phyloP scores from a whole-genome alignment of 2,329 filamentous ascomycete genomes.

The Knufia fluminis region DNA sequence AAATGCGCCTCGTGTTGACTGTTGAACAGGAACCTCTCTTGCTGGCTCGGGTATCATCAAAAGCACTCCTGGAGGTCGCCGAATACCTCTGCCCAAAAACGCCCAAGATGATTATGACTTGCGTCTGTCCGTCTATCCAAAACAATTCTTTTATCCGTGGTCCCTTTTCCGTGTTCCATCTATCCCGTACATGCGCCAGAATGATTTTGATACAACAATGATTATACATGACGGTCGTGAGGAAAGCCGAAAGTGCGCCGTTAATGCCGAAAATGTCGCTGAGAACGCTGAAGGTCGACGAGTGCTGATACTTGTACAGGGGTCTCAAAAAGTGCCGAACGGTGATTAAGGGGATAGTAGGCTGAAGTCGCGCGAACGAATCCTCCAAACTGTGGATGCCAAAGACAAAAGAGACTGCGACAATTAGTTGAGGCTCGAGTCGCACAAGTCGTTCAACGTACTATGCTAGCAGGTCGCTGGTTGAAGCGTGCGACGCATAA shows the following conservation, averaged over 20 bases:
- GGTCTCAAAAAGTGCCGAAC: constrained; percentile 19
- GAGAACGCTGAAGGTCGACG: constrained; percentile 20
- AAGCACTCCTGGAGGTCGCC: constrained; percentile 4
- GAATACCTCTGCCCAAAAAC: constrained; percentile 13
- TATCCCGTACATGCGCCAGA: constrained; percentile 13
- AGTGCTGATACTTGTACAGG: constrained; percentile 24
- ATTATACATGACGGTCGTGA: constrained; percentile 23
- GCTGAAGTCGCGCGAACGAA: background rate
- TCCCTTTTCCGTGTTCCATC: constrained; percentile 12
- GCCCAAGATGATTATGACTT: constrained; percentile 20
- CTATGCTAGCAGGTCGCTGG: background rate
- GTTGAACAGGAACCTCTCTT: constrained; percentile 10
- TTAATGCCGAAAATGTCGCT: constrained; percentile 19
- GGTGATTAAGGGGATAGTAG: constrained; percentile 14
- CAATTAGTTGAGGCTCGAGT: background rate
- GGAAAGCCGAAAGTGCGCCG: constrained; percentile 14
- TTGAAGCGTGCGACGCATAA: background rate
- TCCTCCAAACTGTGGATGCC: background rate
- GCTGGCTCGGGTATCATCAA: constrained; percentile 3
- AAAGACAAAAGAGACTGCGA: constrained; percentile 8
- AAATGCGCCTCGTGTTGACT: constrained; percentile 1
- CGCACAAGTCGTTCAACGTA: background rate
- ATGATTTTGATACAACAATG: constrained; percentile 19
- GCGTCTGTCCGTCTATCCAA: constrained; percentile 22
- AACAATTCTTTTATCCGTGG: constrained; percentile 7